A percentile compares a stretch with the other conserved stretches of the same genome.
Evolutionary conservation across 2,329 filamentous ascomycete species (phyloP).

Genomic region (Curvularia sp.): DNA sequence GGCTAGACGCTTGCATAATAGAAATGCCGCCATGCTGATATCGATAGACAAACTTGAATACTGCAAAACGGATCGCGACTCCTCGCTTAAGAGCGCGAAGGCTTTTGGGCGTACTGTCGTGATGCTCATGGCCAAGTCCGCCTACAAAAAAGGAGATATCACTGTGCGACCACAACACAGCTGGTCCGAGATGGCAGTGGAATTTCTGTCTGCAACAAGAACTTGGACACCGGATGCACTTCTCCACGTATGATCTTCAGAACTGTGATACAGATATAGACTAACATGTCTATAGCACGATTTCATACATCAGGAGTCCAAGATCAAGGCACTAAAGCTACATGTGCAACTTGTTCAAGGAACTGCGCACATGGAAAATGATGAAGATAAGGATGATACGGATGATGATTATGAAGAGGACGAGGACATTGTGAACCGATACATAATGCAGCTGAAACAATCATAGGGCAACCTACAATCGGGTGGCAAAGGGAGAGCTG

Average conservation of each 20-base stretch:
- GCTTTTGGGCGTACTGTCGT: neutral
- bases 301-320: neutral
- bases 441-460: too few relatives aligned
- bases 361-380: neutral
- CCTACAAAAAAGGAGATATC: neutral
- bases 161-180: neutral
- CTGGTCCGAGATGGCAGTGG: neutral
- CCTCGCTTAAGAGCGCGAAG: neutral
- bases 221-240: neutral
- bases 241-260: neutral
- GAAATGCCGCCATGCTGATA: neutral
- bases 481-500: too few relatives aligned
- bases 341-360: neutral
- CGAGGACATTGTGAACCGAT: too few relatives aligned
- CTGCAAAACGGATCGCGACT: neutral
- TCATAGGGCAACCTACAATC: too few relatives aligned
- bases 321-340: neutral
- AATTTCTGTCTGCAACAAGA: neutral
- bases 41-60: neutral
- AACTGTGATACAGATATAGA: neutral
- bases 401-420: too few relatives aligned
- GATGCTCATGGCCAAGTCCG: neutral
- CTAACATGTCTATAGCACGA: neutral
- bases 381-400: too few relatives aligned
- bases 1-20: neutral